Evolutionary conservation across 2,329 filamentous ascomycete genomes (phyloP), one percentile per base, ranked within the genome.

Genomic region (Aspergillus aculeatus): DNA sequence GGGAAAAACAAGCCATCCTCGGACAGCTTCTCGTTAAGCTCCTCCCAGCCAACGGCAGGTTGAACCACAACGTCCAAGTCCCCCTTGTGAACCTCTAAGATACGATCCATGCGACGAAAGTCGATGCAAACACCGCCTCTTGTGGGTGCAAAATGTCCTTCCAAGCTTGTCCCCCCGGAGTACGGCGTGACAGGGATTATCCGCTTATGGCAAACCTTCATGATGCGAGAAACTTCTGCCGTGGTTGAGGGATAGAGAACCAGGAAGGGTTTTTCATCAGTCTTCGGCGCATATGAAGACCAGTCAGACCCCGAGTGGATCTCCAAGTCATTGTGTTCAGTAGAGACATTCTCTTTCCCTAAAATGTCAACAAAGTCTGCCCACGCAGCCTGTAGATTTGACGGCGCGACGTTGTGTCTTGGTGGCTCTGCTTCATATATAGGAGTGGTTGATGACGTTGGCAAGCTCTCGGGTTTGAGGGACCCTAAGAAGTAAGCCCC

Each of bases 61-160:
- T 92, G 89, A 21, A 92, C 89, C 6, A 91, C 83, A 14, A 90
- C 88, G 73, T 92, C 89, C 61, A 92, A 78, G 70, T 92, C 89
- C 2, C 89, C 86, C 76, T 89, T 88, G 78, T 96, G 89, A 66
- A 97, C 78, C 38, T 82, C 80, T 35, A 96, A 64, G 55, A 97
- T 87, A 72, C 89, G 86, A 77, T 94, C 86, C 93, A 97, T 96
- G 62, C 88, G 84, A 54, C 84, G 83, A 74, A 96, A 96, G 75
- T 96, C 91, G 68, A 97, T 84, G 68, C 90, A 94, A 32, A 96
- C 86, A 21, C 93, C 93, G 59, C 91, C 89, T 65, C 87, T 81
- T 16, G 92, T 96, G 2, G 92, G 86, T 1, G 91, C 87, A 75
- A 90, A 96, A 75, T 96, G 91, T 1, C 93, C 93, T 77, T 97